phyloP scores from a whole-genome alignment of 2,329 filamentous ascomycete species.

The Triangularia verruculosa region DNA sequence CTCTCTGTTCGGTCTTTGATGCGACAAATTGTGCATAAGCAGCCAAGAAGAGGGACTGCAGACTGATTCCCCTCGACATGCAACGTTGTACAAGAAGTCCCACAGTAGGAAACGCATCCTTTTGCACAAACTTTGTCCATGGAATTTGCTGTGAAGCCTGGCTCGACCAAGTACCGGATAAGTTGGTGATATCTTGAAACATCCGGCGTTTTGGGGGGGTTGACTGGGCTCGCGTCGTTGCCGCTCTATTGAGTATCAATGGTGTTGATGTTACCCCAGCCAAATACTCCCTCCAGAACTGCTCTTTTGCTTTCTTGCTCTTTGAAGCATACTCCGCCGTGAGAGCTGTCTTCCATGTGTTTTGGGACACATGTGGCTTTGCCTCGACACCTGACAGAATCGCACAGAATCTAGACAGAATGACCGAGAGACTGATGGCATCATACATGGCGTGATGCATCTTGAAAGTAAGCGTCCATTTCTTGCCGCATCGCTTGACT shows the following conservation, averaged over 20 bases:
- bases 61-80: conserved; percentile 55
- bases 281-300: conserved; percentile 46
- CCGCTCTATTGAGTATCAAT: background rate
- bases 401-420: conserved; percentile 48
- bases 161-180: background rate
- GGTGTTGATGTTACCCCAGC: conserved; percentile 19
- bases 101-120: conserved; percentile 43
- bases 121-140: conserved; percentile 41
- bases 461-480: conserved; percentile 46
- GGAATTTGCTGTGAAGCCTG: background rate
- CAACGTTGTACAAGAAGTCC: conserved; percentile 36
- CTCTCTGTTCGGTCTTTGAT: conserved; percentile 7
- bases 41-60: conserved; percentile 76
- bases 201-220: background rate
- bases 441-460: conserved; percentile 91
- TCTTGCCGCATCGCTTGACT: conserved; percentile 18
- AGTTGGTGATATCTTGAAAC: background rate
- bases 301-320: conserved; percentile 21
- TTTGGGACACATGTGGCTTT: too few relatives aligned
- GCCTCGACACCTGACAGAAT: conserved; percentile 22
- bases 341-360: conserved; percentile 30
- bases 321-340: conserved; percentile 12
- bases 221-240: background rate
- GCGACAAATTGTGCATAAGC: conserved; percentile 54
- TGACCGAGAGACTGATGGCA: conserved; percentile 67